phyloP scores from a whole-genome alignment of 2,329 filamentous ascomycete genomes.

The Fusarium beomiforme region DNA sequence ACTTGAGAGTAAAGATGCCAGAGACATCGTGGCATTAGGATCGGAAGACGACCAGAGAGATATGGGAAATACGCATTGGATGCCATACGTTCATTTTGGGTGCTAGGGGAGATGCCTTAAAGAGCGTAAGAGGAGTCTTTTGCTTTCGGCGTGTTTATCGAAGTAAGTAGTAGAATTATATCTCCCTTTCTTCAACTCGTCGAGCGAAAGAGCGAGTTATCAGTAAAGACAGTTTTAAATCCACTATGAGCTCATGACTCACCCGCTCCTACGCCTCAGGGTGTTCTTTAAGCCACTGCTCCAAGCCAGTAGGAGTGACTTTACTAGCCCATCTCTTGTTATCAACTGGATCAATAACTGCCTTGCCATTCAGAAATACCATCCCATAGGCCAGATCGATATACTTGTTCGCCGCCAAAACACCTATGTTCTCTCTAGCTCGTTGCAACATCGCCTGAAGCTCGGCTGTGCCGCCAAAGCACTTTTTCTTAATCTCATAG shows the following conservation, averaged over 20 bases:
- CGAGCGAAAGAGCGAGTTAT: no score
- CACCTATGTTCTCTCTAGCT: not conserved
- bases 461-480: not conserved
- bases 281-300: not conserved
- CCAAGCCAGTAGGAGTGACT: not conserved
- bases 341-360: not conserved
- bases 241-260: no score
- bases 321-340: not conserved
- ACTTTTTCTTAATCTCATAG: not conserved
- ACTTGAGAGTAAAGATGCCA: not conserved
- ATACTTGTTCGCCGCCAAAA: not conserved
- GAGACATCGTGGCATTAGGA: not conserved
- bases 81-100: not conserved
- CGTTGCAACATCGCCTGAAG: not conserved
- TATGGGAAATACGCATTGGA: not conserved
- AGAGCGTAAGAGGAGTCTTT: no score
- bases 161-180: no score
- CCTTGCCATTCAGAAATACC: not conserved
- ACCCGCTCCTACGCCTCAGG: not conserved
- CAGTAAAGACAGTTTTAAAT: not conserved
- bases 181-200: no score
- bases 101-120: no score
- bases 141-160: no score
- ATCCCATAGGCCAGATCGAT: slow-evolving; percentile 4
- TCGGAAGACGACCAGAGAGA: not conserved